Conservation (phyloP, 768 basidiomycete species). For the Butyriboletus loyo region DNA sequence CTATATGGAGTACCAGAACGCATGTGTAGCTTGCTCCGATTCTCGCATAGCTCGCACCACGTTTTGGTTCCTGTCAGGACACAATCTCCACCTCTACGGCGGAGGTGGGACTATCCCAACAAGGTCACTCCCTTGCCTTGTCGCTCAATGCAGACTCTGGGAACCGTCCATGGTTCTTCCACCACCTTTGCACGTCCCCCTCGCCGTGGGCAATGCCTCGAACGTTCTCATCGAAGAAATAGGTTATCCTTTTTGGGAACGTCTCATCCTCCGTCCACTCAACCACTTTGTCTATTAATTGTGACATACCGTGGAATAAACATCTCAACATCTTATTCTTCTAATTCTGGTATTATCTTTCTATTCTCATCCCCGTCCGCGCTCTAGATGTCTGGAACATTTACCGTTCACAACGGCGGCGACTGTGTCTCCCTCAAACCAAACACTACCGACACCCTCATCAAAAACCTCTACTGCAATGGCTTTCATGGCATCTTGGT, state of each 20-base stretch:
- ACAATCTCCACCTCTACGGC: slow-evolving; percentile 38
- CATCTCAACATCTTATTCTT: slow-evolving; percentile 37
- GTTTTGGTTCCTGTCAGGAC: slow-evolving; percentile 39
- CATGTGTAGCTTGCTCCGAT: slow-evolving; percentile 21
- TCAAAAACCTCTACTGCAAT: slow-evolving; percentile 43
- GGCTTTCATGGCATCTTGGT: slow-evolving; percentile 39
- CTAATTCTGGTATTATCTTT: slow-evolving; percentile 32
- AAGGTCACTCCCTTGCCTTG: slow-evolving; percentile 17
- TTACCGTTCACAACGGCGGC: slow-evolving; percentile 43
- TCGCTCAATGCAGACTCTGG: slow-evolving; percentile 29
- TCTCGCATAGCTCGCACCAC: slow-evolving; percentile 27
- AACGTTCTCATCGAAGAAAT: slow-evolving; percentile 41
- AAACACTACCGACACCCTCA: slow-evolving; percentile 38
- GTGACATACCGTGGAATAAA: slow-evolving; percentile 41
- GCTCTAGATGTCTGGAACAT: slow-evolving; percentile 47
- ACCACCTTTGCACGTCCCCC: slow-evolving; percentile 39
- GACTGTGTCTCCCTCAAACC: slow-evolving; percentile 34
- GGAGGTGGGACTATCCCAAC: slow-evolving; percentile 38
- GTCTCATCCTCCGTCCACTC: slow-evolving; percentile 2
- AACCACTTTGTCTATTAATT: slow-evolving; percentile 40
- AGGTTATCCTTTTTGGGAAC: slow-evolving; percentile 42
- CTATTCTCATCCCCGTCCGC: neutral
- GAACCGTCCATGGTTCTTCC: slow-evolving; percentile 43
- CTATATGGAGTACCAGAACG: slow-evolving; percentile 43
- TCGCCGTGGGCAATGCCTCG: slow-evolving; percentile 42